Base-by-base conservation (phyloP, 148 eudicot genomes). In the Silene latifolia region DNA sequence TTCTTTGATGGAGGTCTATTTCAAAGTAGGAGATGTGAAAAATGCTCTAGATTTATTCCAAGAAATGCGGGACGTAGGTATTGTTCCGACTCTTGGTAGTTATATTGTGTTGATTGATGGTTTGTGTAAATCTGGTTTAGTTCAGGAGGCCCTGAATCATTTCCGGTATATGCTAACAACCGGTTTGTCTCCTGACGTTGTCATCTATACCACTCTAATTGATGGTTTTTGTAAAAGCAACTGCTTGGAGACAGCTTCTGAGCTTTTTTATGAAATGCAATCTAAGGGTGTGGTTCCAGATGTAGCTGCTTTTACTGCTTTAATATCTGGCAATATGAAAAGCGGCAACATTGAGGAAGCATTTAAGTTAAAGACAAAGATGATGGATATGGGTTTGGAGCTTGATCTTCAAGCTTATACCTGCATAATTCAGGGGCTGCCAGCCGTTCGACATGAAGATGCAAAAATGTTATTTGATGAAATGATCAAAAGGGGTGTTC, bases 381-480 rank as follows among this genome's bases (percentile, higher is more conserved):
- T 92, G 89, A 72, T 69, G 70, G 85, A 87, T 74, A 75, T 53
- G 61, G 97, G 92, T 80, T 9, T 90, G 85, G 86, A 86, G 85
- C 89, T 87, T 69, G 98, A 95, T 86, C 82, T 90, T 73, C 78
- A 83, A 81, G 84, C 91, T 29, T 95, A 90, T 82, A 92, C 98
- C 19, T 83, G 89, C 79, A 76, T 95, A 74, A 90, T 81, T 70
- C 88, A 81, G 83, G 96, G 93, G 74, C 88, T 92, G 58, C 89
- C 83, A 54, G 86, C 60, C 78, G 87, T 85, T 62, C 88, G 73
- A 32, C 74, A 90, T 81, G 80, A 81, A 54, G 85, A 89, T 77
- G 97, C 97, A 63, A 88, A 90, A 80, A 77, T 74, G 59, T 76
- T 90, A 64, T 78, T 90, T 78, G 75, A 76, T 77, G 96, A 95